Evolutionary conservation across 2,329 filamentous ascomycete genomes (phyloP), one percentile per base, ranked within the genome.

Genomic region (Nectriaceae sp.): DNA sequence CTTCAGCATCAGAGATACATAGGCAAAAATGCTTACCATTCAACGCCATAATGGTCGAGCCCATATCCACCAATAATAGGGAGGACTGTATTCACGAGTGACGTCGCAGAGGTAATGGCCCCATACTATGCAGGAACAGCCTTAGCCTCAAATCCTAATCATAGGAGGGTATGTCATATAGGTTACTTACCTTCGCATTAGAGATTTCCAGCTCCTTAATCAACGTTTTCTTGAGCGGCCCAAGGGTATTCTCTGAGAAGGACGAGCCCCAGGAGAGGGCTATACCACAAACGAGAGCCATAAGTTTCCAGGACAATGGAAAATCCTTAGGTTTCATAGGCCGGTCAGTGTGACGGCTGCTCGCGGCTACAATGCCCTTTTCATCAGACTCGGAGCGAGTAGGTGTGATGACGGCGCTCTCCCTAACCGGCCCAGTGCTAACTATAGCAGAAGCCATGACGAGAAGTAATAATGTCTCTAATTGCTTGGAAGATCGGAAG

Each of bases 41-140:
- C 59, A 11, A 62, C 59, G 11, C 60, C 60, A 42, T 57, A 63
- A 40, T 59, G 54, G 39, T 63, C 60, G 20, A 63, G 52, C 8
- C 50, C 53, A 24, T 59, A 62, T n/a, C 60, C 60, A 4, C 60
- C 60, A 11, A 63, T 35, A n/a, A 63, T 55, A 4, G 60, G 60
- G 13, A 61, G 51, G 21, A 63, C 47, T 0, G 59, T 60, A 36
- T 63, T 63, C 11, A 63, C 56, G 8, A 63, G 54, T 15, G 57
- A 57, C 2, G 56, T 60, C 10, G 60, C 57, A 11, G 60, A 57
- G 5, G 47, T 49, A 16, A 63, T 55, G 21, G 58, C 59, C 8
- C 60, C 59, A 42, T 62, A 62, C 57, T 61, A 16, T 20, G 20
- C 22, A 22, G 35, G 16, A 21, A 21, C 5, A n/a, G 8, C 11